A percentile compares a stretch with the other conserved stretches of the same genome.
These are phyloP conservation scores for Ganoderma resinaceum DNA, from an alignment of 1,284 basidiomycete genomes.

Conservation along the genomic window DNA sequence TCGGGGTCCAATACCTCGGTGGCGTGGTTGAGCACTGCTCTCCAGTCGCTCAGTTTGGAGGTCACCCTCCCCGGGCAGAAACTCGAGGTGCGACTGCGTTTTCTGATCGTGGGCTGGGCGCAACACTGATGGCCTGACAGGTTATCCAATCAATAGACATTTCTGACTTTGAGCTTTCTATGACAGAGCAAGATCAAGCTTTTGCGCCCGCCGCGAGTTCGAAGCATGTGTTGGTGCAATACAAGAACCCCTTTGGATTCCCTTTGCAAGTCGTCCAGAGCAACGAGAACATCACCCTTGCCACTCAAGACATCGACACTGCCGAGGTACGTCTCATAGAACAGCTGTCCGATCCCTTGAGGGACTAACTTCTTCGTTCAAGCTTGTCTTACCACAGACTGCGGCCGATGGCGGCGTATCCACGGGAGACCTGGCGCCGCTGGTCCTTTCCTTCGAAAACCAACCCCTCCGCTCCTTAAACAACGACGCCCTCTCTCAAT, in stretches of 20 bases:
- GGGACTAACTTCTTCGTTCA: constrained; percentile 18
- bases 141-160: constrained; percentile 75
- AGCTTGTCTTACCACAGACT: constrained; percentile 63
- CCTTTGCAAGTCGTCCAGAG: constrained; percentile 69
- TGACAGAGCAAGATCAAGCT: constrained; percentile 54
- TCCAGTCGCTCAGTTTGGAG: constrained; percentile 68
- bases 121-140: constrained; percentile 36
- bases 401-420: constrained; percentile 67
- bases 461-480: constrained; percentile 63
- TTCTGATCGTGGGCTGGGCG: not conserved
- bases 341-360: constrained; percentile 9
- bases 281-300: constrained; percentile 61
- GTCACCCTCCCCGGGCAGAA: constrained; percentile 73
- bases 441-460: constrained; percentile 64
- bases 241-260: constrained; percentile 83
- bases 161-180: constrained; percentile 59
- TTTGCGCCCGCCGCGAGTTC: constrained; percentile 68
- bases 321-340: constrained; percentile 52
- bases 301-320: constrained; percentile 55
- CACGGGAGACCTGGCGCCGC: constrained; percentile 52
- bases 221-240: constrained; percentile 65
- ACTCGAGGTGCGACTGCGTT: constrained; percentile 48
- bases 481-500: constrained; percentile 58
- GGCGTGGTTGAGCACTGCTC: constrained; percentile 75
- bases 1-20: constrained; percentile 54